phyloP scores from a whole-genome alignment of 805 yeast genomes.

The Nakazawaea populi region DNA sequence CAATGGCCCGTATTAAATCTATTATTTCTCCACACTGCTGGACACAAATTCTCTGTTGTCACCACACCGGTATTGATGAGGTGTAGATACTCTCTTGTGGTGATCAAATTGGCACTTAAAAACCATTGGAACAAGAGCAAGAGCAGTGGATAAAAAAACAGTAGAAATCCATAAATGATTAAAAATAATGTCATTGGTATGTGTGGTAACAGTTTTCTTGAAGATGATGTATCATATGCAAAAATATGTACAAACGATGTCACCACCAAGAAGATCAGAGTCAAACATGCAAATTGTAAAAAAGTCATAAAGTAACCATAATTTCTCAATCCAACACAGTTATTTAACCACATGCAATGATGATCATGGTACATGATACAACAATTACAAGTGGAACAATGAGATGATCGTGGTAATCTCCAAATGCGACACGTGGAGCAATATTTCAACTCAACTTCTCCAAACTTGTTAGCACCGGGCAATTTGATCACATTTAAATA shows the following conservation, averaged over 20 bases:
- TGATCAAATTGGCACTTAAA: conserved; percentile 50
- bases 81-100: conserved; percentile 69
- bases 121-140: conserved; percentile 49
- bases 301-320: conserved; percentile 56
- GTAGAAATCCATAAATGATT: conserved; percentile 40
- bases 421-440: conserved; percentile 31
- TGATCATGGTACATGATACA: conserved; percentile 43
- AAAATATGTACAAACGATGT: conserved; percentile 28
- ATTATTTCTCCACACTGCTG: conserved; percentile 26
- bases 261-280: conserved; percentile 22
- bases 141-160: conserved; percentile 49
- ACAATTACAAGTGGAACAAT: conserved; percentile 35
- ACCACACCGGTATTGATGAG: conserved; percentile 27
- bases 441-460: conserved; percentile 43
- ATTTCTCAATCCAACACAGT: conserved; percentile 72
- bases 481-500: conserved; percentile 44
- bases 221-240: conserved; percentile 1
- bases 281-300: conserved; percentile 30
- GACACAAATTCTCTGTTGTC: conserved; percentile 11
- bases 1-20: conserved; percentile 30
- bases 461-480: conserved; percentile 30
- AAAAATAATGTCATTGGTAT: conserved; percentile 44
- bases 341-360: conserved; percentile 67
- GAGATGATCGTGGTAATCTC: conserved; percentile 37
- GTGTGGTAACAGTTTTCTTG: conserved; percentile 16